Evolutionary conservation across 2,329 filamentous ascomycete species (phyloP).

Genomic region (Sphaerostilbella broomeana): DNA sequence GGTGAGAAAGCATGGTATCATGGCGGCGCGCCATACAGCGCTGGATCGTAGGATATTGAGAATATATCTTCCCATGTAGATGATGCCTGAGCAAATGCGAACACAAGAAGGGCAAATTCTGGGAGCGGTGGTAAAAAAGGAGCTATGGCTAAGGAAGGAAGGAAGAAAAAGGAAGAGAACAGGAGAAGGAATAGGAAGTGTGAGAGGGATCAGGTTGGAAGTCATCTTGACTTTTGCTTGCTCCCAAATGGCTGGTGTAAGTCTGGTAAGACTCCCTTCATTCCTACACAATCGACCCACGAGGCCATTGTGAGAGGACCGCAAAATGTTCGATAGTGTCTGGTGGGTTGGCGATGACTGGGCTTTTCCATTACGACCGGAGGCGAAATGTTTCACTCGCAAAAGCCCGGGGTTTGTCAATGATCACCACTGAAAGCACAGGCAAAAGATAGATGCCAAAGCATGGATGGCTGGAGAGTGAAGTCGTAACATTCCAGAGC

Average conservation of each 20-base stretch:
- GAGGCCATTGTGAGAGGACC: conserved; percentile 18
- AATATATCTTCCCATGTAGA: conserved; percentile 15
- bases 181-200: conserved; percentile 5
- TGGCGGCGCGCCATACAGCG: conserved; percentile 17
- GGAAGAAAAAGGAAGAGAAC: conserved; percentile 8
- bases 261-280: conserved; percentile 27
- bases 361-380: conserved; percentile 22
- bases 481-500: conserved; percentile 22
- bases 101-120: not conserved
- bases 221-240: conserved; percentile 19
- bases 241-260: conserved; percentile 26
- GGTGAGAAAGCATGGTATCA: conserved; percentile 26
- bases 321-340: conserved; percentile 14
- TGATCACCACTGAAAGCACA: conserved; percentile 1
- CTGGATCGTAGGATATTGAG: conserved; percentile 15
- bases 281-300: conserved; percentile 26
- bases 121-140: not conserved
- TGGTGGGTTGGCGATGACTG: conserved; percentile 4
- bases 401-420: too few species aligned
- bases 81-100: too few species aligned
- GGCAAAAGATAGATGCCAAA: conserved; percentile 11
- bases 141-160: too few species aligned
- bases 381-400: conserved; percentile 31
- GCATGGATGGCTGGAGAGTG: conserved; percentile 7
- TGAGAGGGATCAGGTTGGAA: conserved; percentile 11